Percentiles rank a stretch among this genome's conserved stretches.
Evolutionary conservation across 2,329 filamentous ascomycete genomes (phyloP).

Genomic region (Colletotrichum destructivum): DNA sequence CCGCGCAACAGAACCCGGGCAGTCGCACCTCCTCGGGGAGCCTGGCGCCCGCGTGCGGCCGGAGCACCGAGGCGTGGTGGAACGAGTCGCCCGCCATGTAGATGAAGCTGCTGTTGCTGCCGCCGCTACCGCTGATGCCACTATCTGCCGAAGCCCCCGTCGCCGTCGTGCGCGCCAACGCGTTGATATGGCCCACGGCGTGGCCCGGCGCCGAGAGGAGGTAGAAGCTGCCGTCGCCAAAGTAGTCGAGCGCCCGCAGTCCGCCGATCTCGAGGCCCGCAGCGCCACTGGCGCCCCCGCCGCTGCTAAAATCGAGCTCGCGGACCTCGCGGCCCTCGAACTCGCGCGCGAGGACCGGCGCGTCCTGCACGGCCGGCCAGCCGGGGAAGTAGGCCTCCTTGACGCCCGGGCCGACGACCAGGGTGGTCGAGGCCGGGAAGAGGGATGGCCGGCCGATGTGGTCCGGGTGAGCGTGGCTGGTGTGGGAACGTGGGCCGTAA

Average conservation of each 20-base stretch:
- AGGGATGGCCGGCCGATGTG: slow-evolving; percentile 47
- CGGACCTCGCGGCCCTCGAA: slow-evolving; percentile 25
- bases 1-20: not conserved
- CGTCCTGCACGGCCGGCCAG: slow-evolving; percentile 33
- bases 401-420: slow-evolving; percentile 47
- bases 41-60: slow-evolving; percentile 1
- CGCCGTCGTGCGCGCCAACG: slow-evolving; percentile 16
- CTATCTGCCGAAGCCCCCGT: no score
- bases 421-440: slow-evolving; percentile 43
- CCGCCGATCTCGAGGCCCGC: slow-evolving; percentile 10
- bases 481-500: not conserved
- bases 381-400: slow-evolving; percentile 40
- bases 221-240: slow-evolving; percentile 32
- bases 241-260: slow-evolving; percentile 25
- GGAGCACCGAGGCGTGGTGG: slow-evolving; percentile 14
- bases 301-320: slow-evolving; percentile 16
- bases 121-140: no score
- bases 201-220: slow-evolving; percentile 35
- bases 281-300: no score
- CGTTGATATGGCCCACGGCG: slow-evolving; percentile 25
- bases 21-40: slow-evolving; percentile 5
- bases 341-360: slow-evolving; percentile 36
- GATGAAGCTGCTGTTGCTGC: slow-evolving; percentile 6
- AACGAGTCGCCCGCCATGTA: slow-evolving; percentile 29
- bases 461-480: slow-evolving; percentile 47